Evolutionary conservation across 2,329 filamentous ascomycete genomes (phyloP), one percentile per base, ranked within the genome.

Genomic region (Neopestalotiopsis rosae): DNA sequence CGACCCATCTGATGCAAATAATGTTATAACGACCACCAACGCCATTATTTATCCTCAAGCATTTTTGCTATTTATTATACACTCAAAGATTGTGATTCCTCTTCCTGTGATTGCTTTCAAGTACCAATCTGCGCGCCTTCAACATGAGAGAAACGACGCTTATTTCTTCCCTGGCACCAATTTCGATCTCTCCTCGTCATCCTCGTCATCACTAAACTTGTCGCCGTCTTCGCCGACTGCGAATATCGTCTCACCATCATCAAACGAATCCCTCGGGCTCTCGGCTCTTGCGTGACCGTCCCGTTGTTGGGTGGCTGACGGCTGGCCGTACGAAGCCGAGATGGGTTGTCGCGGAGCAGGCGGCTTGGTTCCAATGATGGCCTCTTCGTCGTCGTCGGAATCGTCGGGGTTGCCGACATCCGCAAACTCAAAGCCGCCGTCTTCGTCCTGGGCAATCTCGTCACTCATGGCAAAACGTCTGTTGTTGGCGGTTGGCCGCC

Each of bases 381-480:
- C 84, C 76, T 90, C 87, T 75, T 91, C 88, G 69, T 88, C 86
- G 45, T 89, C 83, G 68, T 89, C 87, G 65, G 86, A 89, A 71
- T 90, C 88, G 66, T 90, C 90, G 3, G 88, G 88, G 65, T 94
- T 93, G 65, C 94, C 94, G 71, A 99, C 92, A 68, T 96, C 96
- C 63, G 93, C 93, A 78, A 99, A 97, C 78, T 98, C 96, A 79
- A 99, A 99, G 61, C 86, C 89, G 45, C 96, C 96, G 77, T 98
- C 95, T 75, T 99, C 96, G 76, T 99, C 96, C 88, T 98, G 96
- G 2, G 96, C 95, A 77, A 99, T 92, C 89, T 99, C 96, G 77
- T 99, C 96, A 83, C 94, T 97, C 96, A 99, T 99, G 71, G 96
- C 96, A 76, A 99, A 99, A 68, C 96, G 90, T 75, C 95, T 89